Base-by-base conservation (phyloP, 2,329 filamentous ascomycete species). In the Dichotomopilus funicola region DNA sequence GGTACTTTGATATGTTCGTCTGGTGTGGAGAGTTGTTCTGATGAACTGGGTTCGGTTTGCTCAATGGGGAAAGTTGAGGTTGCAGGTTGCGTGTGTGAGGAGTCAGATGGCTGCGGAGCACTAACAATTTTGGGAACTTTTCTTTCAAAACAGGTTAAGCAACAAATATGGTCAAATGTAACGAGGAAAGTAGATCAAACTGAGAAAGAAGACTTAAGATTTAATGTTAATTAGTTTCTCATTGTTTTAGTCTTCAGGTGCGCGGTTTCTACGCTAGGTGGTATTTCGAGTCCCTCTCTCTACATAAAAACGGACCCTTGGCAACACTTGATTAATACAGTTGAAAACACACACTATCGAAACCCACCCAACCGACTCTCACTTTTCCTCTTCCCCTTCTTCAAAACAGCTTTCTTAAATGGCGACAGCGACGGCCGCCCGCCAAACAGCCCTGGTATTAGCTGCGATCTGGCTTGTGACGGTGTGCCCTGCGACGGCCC, bases 351-450 rank as follows among this genome's bases (percentile, higher is more conserved):
- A 27, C 2, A 38, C 36, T 56, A 64, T 33, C 62, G 49, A 57
- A 64, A 64, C 56, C 61, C 62, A 31, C 60, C 58, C 51, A 56
- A 31, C 49, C 58, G 7, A 33, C 46, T 35, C 40, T 58, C 61
- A 49, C 61, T 64, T 55, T 58, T 59, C 44, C 60, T 50, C 59
- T 60, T 61, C 36, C 35, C 48, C 57, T 56, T 60, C 59, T 62
- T 60, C 55, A 55, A 19, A 45, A 56, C 51, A 4, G 45, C 54
- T 35, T 36, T 55, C 49, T 54, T 57, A 12, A 58, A 56, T 37
- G 54, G 56, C 54, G 56, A 58, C 19, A 57, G 53, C 31, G 52
- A 55, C 40, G 45, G 47, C 54, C 61, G 48, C 33, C 59, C 62
- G 0, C 61, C 63, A 55, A 59, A 61, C 27, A 51, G 35, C 11